These are phyloP conservation scores for Trypethelium eluteriae DNA, from an alignment of 495 filamentous ascomycete species.

Conservation along the genomic window DNA sequence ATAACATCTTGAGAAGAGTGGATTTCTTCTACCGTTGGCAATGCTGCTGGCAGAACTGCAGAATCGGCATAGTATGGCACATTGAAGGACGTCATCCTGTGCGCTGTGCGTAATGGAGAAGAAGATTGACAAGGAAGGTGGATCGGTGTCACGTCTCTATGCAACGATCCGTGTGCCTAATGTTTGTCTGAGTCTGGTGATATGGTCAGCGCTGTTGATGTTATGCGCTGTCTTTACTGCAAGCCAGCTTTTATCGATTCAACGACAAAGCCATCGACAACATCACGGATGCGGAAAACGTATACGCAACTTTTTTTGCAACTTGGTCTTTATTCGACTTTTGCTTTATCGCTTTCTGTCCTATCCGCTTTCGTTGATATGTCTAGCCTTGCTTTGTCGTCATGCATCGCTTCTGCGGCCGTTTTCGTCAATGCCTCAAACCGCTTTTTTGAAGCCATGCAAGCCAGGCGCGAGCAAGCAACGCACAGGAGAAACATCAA, in stretches of 20 bases:
- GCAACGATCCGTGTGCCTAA: not conserved
- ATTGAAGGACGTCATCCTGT: slow-evolving; percentile 14
- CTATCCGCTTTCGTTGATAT: not conserved
- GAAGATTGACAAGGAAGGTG: not conserved
- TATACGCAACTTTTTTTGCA: not conserved
- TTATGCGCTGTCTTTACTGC: not conserved
- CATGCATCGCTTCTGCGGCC: not conserved
- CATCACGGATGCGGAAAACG: not conserved
- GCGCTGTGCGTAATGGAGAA: not conserved
- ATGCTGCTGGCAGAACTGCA: slow-evolving; percentile 15
- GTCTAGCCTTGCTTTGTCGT: not conserved
- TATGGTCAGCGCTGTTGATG: not conserved
- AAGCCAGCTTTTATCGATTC: not conserved
- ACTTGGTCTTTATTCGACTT: not conserved
- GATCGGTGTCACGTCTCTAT: not conserved
- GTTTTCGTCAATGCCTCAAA: not conserved
- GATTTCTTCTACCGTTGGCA: slow-evolving; percentile 19
- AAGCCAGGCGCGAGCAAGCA: not conserved
- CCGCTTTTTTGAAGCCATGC: not conserved
- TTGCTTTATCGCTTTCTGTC: too few relatives aligned
- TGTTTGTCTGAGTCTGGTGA: not conserved
- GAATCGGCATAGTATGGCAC: slow-evolving; percentile 16
- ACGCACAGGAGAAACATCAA: not conserved
- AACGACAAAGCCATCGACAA: not conserved
- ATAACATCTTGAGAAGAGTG: slow-evolving; percentile 16